Evolutionary conservation across 2,329 filamentous ascomycete genomes (phyloP), one percentile per base, ranked within the genome.

Genomic region (Sclerotinia spermophila): DNA sequence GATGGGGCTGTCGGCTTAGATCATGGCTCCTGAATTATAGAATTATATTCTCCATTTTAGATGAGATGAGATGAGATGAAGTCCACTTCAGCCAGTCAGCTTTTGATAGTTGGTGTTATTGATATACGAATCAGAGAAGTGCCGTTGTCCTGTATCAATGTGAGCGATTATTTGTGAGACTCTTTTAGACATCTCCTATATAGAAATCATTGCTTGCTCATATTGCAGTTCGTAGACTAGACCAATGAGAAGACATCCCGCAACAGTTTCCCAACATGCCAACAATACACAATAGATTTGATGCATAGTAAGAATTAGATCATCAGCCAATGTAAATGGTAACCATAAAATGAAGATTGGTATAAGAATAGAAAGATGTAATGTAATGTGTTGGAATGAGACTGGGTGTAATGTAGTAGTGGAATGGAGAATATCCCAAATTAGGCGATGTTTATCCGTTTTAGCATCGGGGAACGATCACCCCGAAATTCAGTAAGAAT

Each of bases 401-500:
- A 33, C 27, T 7, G 13, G 27, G 40, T 35, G 24, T 59, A 17
- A 48, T 51, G 66, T 53, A 38, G 67, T n/a, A 68, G 38, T 38
- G 33, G 56, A 30, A 38, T 42, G 42, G 44, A 53, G 56, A 51
- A 53, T 5, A 35, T 11, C 15, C n/a, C 45, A 19, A 33, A 17
- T 62, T 24, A 33, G 44, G 44, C 3, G 30, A 10, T 48, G 13
- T 61, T 27, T 10, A 13, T 27, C 59, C 55, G 66, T 27, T 60
- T n/a, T 53, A 65, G 61, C 45, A 24, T 30, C 61, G 61, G 61
- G 33, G 24, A 53, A 65, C 15, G 15, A 65, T 65, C 38, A 53
- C 61, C 33, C 61, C 61, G 59, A 30, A 38, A 42, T 56, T 64
- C 58, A 42, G 58, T 69, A 45, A 69, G 58, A 69, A 40, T 67